Base-by-base conservation (phyloP, 140 eudicot species). In the Flaveria floridana region DNA sequence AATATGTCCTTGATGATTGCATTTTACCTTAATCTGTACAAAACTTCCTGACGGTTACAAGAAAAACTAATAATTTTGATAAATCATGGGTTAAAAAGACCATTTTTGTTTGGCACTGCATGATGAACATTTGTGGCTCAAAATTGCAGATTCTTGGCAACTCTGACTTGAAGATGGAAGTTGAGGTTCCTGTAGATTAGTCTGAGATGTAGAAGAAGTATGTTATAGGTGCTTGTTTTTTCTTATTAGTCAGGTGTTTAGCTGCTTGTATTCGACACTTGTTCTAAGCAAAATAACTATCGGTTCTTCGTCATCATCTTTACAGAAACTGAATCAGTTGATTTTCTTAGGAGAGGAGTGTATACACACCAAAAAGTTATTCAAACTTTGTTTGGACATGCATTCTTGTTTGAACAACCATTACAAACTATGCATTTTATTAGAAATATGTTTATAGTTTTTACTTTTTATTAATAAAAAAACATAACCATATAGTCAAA, bases 181-280 rank as follows among this genome's bases (percentile, higher is more conserved):
- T 91, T 75, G 97, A 89, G 82, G 85, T 91, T 72, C 97, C 96
- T 0, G 94, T 91, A 13, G 97, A 89, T 76, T 91, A 82, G 72
- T 68, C 41, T 20, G 44, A 5, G 77, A 66, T 53, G 20, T 67
- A 46, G 41, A 20, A 39, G 0, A 4, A 52, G 65, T 48, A 25
- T 15, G 46, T 52, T 30, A 26, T 28, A 71, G 28, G 34, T 18
- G 23, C 23, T 50, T 71, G 2, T 64, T 34, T 4, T 63, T 6
- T 63, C 6, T 63, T 15, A 2, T 6, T 63, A 28, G 16, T n/a
- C 1, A 4, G 46, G 4, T 2, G 21, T 15, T 63, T 63, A 28
- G 47, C 68, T 14, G 20, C 68, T 25, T 34, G 70, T 64, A 65
- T 65, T 37, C 12, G 50, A 65, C 70, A 65, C 47, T 34, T 63